These are phyloP conservation scores for Porphyrellus sp. DNA, from an alignment of 1,284 basidiomycete species.

Conservation along the genomic window DNA sequence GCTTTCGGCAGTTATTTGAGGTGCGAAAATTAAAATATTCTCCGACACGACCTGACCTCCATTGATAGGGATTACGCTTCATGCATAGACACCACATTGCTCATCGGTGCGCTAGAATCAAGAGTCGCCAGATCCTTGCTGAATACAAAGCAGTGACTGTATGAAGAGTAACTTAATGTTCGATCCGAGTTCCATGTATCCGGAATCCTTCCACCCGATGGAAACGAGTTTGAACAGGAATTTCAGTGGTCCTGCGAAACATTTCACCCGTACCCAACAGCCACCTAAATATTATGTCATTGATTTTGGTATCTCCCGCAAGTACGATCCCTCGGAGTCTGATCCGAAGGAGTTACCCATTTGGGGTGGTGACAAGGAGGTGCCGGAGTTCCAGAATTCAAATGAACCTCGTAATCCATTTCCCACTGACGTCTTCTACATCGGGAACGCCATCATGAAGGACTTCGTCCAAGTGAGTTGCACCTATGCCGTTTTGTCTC, in stretches of 20 bases:
- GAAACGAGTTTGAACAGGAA: slow-evolving; percentile 1
- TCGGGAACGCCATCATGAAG: slow-evolving; percentile 23
- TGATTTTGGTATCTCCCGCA: slow-evolving; percentile 39
- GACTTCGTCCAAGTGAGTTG: slow-evolving; percentile 20
- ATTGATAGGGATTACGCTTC: slow-evolving; percentile 24
- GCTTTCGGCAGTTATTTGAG: slow-evolving; percentile 34
- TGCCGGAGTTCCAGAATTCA: slow-evolving; percentile 34
- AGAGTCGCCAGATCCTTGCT: neutral
- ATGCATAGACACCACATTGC: neutral
- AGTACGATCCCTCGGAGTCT: slow-evolving; percentile 22
- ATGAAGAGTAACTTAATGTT: slow-evolving; percentile 40
- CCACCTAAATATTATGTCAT: slow-evolving; percentile 21
- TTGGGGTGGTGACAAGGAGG: slow-evolving; percentile 34
- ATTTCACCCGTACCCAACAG: slow-evolving; percentile 21
- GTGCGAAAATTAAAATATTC: neutral
- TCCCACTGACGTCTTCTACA: slow-evolving; percentile 33
- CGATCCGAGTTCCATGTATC: slow-evolving; percentile 34
- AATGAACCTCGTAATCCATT: slow-evolving; percentile 27
- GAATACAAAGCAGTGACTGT: slow-evolving; percentile 7
- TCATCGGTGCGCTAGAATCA: neutral
- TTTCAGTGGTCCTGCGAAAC: slow-evolving; percentile 4
- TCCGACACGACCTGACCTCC: neutral
- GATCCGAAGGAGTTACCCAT: slow-evolving; percentile 26
- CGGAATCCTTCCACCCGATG: slow-evolving; percentile 17
- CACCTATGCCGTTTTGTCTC: neutral